Conservation (phyloP, 768 basidiomycete species). For the Lactifluus piperatus region DNA sequence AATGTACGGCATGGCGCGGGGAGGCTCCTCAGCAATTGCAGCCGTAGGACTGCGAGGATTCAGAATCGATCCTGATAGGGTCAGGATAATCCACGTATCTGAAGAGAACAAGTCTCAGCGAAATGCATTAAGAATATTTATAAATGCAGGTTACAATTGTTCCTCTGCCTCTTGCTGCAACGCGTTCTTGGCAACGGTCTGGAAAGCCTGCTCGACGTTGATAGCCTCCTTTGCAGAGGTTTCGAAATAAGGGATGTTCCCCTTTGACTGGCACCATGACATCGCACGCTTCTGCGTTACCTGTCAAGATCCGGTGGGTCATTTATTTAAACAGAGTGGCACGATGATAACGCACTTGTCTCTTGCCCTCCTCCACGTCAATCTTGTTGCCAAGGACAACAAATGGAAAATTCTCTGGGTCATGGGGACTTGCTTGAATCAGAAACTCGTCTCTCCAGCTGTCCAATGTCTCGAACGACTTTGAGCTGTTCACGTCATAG, state of each 20-base stretch:
- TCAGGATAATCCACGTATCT: slow-evolving; percentile 99
- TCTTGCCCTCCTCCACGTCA: slow-evolving; percentile 97
- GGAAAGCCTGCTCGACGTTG: slow-evolving; percentile 99
- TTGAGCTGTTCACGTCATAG: slow-evolving; percentile 97
- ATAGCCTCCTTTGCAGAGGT: slow-evolving; percentile 99
- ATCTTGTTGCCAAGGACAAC: slow-evolving; percentile 99
- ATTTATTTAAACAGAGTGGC: not conserved
- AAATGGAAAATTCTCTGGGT: slow-evolving; percentile 99
- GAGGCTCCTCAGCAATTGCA: slow-evolving; percentile 69
- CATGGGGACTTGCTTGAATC: slow-evolving; percentile 96
- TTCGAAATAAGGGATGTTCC: slow-evolving; percentile 99
- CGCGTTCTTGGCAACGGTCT: slow-evolving; percentile 99
- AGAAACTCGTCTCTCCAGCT: slow-evolving; percentile 99
- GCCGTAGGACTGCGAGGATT: slow-evolving; percentile 83
- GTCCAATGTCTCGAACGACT: slow-evolving; percentile 97
- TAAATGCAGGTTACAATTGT: slow-evolving; percentile 57
- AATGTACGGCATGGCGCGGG: not conserved
- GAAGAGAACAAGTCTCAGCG: slow-evolving; percentile 19
- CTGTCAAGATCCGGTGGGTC: slow-evolving; percentile 32
- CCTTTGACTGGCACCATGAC: slow-evolving; percentile 99
- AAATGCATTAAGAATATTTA: slow-evolving; percentile 16
- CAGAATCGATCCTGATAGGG: slow-evolving; percentile 93
- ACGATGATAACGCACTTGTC: slow-evolving; percentile 54
- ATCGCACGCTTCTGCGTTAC: slow-evolving; percentile 99
- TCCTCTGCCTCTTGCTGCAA: slow-evolving; percentile 95